phyloP scores from a whole-genome alignment of 208 protist species.

The Herpetomonas samuelpessoai region DNA sequence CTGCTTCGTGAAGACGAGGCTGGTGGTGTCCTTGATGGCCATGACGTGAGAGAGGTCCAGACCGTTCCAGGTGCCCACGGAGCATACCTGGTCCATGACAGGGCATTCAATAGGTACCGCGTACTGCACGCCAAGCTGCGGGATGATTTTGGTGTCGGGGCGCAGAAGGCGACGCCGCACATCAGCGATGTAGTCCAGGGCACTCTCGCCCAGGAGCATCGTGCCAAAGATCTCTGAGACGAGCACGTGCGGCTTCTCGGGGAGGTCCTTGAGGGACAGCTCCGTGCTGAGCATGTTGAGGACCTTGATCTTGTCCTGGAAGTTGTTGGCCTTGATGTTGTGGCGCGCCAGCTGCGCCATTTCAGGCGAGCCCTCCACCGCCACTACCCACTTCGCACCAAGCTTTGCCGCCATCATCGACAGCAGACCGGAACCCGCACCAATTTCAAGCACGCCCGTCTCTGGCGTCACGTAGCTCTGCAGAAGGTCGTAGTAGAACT shows the following conservation, averaged over 20 bases:
- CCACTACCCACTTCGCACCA: constrained; percentile 89
- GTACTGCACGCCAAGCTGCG: constrained; percentile 84
- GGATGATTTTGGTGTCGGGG: constrained; percentile 70
- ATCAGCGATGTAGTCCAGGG: constrained; percentile 91
- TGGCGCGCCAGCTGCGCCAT: constrained; percentile 73
- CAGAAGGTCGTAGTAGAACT: constrained; percentile 88
- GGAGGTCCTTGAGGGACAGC: constrained; percentile 53
- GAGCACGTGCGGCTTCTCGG: constrained; percentile 71
- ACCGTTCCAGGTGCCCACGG: constrained; percentile 77
- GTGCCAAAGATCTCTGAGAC: constrained; percentile 94
- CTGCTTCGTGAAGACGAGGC: constrained; percentile 92
- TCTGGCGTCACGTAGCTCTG: constrained; percentile 58
- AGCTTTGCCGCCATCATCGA: constrained; percentile 91
- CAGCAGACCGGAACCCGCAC: constrained; percentile 87
- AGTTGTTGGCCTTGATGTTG: constrained; percentile 77
- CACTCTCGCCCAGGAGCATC: constrained; percentile 89
- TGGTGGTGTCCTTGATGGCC: constrained; percentile 86
- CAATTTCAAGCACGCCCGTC: constrained; percentile 91
- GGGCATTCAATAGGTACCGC: constrained; percentile 87
- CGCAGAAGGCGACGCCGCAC: constrained; percentile 68
- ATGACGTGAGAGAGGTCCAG: constrained; percentile 85
- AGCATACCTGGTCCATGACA: constrained; percentile 67
- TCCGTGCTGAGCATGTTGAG: constrained; percentile 90
- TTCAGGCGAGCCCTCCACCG: constrained; percentile 86
- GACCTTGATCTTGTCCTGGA: constrained; percentile 71